phyloP scores from a whole-genome alignment of 768 basidiomycete genomes.

The Lentinus tigrinus region DNA sequence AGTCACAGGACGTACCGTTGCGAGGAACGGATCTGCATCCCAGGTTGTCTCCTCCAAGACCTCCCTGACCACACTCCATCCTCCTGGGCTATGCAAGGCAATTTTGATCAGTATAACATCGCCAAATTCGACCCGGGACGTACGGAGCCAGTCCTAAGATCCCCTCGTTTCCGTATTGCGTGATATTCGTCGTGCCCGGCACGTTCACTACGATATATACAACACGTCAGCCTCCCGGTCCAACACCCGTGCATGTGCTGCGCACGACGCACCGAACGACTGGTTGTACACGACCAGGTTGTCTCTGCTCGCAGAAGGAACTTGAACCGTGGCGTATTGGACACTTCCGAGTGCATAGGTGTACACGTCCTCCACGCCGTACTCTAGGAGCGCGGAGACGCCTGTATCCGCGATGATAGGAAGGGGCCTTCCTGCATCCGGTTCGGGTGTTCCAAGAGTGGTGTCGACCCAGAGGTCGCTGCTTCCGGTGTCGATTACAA shows the following conservation, averaged over 20 bases:
- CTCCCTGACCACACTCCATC: neutral
- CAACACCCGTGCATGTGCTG: neutral
- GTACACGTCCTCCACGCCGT: neutral
- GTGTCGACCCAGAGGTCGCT: constrained; percentile 6
- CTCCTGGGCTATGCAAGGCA: neutral
- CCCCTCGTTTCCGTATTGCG: neutral
- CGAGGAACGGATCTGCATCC: neutral
- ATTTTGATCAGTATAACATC: too few species aligned
- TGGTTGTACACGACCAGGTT: too few species aligned
- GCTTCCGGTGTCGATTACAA: constrained; percentile 1
- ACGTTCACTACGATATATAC: neutral
- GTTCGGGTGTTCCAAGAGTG: neutral
- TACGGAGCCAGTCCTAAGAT: neutral
- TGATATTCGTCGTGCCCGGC: neutral
- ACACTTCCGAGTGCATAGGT: neutral
- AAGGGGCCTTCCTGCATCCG: neutral
- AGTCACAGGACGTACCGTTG: neutral
- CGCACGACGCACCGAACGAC: neutral
- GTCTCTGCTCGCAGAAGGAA: neutral
- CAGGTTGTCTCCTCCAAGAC: neutral
- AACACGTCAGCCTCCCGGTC: neutral
- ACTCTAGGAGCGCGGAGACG: neutral
- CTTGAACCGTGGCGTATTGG: neutral
- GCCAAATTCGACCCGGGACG: neutral
- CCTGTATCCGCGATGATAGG: neutral